Evolutionary conservation across 176 grass and related monocot species (phyloP).

Genomic region (Triticum urartu): DNA sequence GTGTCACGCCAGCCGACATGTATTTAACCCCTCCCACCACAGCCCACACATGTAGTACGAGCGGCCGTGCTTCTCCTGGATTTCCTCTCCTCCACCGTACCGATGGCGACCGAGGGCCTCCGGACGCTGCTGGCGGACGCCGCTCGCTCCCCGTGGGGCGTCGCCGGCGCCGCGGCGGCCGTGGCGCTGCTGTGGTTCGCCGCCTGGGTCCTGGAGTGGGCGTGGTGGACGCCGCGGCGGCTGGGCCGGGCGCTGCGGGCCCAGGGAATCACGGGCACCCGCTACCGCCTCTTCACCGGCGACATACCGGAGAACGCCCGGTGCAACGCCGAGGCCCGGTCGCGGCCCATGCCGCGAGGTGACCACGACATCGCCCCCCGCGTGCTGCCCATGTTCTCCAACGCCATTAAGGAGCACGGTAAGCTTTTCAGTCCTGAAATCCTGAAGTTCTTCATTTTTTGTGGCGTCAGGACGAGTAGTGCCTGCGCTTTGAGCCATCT

Average conservation of each 20-base stretch:
- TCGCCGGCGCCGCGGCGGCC: constrained; percentile 23
- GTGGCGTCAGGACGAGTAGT: not conserved
- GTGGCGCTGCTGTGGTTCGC: constrained; percentile 33
- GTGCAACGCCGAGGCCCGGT: constrained; percentile 16
- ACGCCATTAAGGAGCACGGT: constrained; percentile 32
- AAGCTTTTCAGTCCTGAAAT: not conserved
- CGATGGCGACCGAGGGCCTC: not conserved
- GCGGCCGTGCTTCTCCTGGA: too few species aligned
- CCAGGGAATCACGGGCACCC: constrained; percentile 45
- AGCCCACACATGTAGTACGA: too few species aligned
- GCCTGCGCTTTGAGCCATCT: not conserved
- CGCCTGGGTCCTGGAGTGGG: constrained; percentile 32
- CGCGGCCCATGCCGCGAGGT: constrained; percentile 31
- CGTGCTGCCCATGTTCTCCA: constrained; percentile 22
- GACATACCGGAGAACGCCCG: constrained; percentile 30
- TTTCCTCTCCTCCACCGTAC: not conserved
- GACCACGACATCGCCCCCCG: constrained; percentile 37
- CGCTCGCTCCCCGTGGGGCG: constrained; percentile 4
- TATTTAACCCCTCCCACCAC: too few species aligned
- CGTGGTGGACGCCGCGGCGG: constrained; percentile 52
- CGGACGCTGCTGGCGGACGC: not conserved
- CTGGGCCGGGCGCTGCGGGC: constrained; percentile 36
- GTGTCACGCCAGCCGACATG: too few species aligned
- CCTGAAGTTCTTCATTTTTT: not conserved
- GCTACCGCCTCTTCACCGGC: constrained; percentile 45